These are phyloP conservation scores for Lecanicillium sp. DNA, from an alignment of 2,329 filamentous ascomycete genomes.

Conservation along the genomic window DNA sequence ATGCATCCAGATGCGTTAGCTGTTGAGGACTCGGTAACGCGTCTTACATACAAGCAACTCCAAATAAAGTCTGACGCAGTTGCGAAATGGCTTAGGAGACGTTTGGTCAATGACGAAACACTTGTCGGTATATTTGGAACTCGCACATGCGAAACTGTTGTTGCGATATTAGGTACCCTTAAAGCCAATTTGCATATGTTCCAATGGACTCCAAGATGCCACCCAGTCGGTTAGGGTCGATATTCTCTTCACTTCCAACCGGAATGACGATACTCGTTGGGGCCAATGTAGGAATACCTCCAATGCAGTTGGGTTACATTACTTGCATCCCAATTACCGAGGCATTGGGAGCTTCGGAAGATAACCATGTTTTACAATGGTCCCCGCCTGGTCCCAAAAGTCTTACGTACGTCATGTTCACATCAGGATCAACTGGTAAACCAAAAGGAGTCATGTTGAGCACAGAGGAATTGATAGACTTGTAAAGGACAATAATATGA, in stretches of 20 bases:
- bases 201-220: conserved; percentile 15
- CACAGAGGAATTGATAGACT: conserved; percentile 12
- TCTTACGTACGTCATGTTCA: conserved; percentile 34
- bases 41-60: conserved; percentile 16
- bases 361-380: background rate
- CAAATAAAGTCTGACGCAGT: conserved; percentile 12
- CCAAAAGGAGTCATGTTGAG: conserved; percentile 38
- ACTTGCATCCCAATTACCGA: background rate
- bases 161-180: conserved; percentile 15
- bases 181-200: conserved; percentile 18
- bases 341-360: background rate
- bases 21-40: conserved; percentile 10
- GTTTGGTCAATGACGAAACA: conserved; percentile 8
- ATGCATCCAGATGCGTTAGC: conserved; percentile 9
- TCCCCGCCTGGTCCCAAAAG: conserved; percentile 3
- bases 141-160: conserved; percentile 16
- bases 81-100: conserved; percentile 11
- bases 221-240: conserved; percentile 8
- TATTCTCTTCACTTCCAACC: conserved; percentile 4
- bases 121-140: conserved; percentile 13
- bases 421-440: conserved; percentile 40
- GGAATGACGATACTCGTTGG: conserved; percentile 11
- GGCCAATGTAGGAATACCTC: background rate
- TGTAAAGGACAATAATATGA: conserved; percentile 4
- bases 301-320: background rate